Evolutionary conservation across 140 eudicot genomes (phyloP).

Genomic region (Ambrosia hybrid): DNA sequence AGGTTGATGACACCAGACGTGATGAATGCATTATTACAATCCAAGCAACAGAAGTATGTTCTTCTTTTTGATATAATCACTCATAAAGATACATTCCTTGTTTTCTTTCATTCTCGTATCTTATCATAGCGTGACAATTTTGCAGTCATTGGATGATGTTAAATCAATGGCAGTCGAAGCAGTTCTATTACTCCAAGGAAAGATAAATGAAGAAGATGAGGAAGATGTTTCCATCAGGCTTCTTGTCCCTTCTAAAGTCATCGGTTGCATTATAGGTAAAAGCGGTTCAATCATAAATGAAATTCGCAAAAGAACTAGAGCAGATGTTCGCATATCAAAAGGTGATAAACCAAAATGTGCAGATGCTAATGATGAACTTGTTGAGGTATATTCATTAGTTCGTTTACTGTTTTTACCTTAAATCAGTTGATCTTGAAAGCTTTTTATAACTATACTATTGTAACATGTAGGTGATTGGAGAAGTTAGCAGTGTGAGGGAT

Average conservation of each 20-base stretch:
- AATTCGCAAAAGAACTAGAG: constrained; percentile 82
- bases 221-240: constrained; percentile 60
- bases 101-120: neutral
- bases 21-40: constrained; percentile 69
- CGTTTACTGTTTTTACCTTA: neutral
- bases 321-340: constrained; percentile 90
- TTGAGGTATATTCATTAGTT: constrained; percentile 57
- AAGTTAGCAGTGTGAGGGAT: constrained; percentile 80
- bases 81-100: constrained; percentile 6
- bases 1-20: constrained; percentile 74
- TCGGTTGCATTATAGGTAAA: constrained; percentile 94
- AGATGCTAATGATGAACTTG: constrained; percentile 68
- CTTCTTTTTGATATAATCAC: neutral
- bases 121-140: constrained; percentile 4
- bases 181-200: constrained; percentile 83
- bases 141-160: constrained; percentile 77
- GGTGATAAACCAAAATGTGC: constrained; percentile 78
- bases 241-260: constrained; percentile 80
- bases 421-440: neutral
- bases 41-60: constrained; percentile 66
- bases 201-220: constrained; percentile 82
- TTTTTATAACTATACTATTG: neutral
- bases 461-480: constrained; percentile 65
- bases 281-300: constrained; percentile 96
- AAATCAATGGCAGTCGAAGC: constrained; percentile 97